Evolutionary conservation across 257 asterid genomes (phyloP), one percentile per base, ranked within the genome.

Genomic region (Solanum piurae): DNA sequence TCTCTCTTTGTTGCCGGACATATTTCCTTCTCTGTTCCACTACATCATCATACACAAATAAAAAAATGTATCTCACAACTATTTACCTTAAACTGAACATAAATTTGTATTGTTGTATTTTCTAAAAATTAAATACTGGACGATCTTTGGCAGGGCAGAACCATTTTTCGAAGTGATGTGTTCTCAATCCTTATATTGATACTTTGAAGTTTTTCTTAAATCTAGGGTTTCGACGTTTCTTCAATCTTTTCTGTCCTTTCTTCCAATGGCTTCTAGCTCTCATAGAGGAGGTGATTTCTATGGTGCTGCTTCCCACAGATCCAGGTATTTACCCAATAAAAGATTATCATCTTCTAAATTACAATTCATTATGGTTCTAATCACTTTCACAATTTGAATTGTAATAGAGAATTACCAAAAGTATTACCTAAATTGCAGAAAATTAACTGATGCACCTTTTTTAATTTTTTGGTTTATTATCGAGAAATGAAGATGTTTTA

Each of bases 241-340:
- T 38, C 21, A n/a, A 7, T 62, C 49, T 16, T 3, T 25, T 7
- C 21, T 68, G 21, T 68, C 1, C 37, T 8, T 68, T 68, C 25
- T 85, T 62, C 55, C 80, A 72, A 88, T 88, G 89, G 87, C 76
- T 33, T 86, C 83, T 49, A 89, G 86, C 18, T 91, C 87, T 46
- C 87, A 84, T 84, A 86, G 88, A 72, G 83, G 90, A 33, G 89
- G 91, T 23, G 90, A 90, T 86, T 91, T 90, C 20, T 86, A 87
- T 37, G 88, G 91, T n/a, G 92, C 95, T 25, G 97, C 93, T 88
- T 89, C 96, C 3, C 93, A 92, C 88, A 90, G 98, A 93, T 95
- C 96, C 87, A 92, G 95, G 98, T 95, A 88, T 83, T 55, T 86
- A 73, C 34, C 31, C 6, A 23, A 37, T 21, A 21, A 25, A 68